Conservation (phyloP, 1,284 basidiomycete species). For the Meira nashicola region DNA sequence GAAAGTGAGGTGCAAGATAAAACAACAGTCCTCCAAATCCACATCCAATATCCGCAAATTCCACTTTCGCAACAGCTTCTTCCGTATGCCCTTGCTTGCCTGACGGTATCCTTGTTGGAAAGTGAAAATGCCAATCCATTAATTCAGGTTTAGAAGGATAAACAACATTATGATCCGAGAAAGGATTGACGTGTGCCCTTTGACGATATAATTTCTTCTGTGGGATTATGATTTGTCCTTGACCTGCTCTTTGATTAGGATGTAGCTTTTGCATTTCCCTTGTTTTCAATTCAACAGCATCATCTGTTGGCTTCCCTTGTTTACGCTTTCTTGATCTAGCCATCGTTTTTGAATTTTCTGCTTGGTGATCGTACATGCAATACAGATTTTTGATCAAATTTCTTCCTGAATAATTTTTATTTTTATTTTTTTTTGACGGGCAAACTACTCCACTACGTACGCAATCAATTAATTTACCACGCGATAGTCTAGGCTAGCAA, state of each 20-base stretch:
- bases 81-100: conserved; percentile 5
- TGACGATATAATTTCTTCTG: conserved; percentile 96
- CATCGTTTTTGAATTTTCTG: not conserved
- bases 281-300: not conserved
- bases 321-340: conserved; percentile 1
- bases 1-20: conserved; percentile 81
- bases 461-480: too few relatives aligned
- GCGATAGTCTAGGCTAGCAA: too few relatives aligned
- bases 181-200: conserved; percentile 95
- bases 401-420: too few relatives aligned
- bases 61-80: conserved; percentile 62
- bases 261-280: conserved; percentile 1
- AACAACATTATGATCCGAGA: conserved; percentile 86
- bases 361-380: too few relatives aligned
- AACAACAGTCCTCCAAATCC: conserved; percentile 94
- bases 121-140: conserved; percentile 83
- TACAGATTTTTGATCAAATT: too few relatives aligned
- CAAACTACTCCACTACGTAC: too few relatives aligned
- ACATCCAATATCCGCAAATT: conserved; percentile 95
- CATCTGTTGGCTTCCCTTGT: not conserved
- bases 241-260: conserved; percentile 8
- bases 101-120: conserved; percentile 64
- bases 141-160: conserved; percentile 76
- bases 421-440: too few relatives aligned
- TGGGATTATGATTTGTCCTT: conserved; percentile 18